Percentiles rank a stretch among this genome's conserved stretches.
Conservation (phyloP, 129 eudicot genomes). For the Saposhnikovia divaricata region DNA sequence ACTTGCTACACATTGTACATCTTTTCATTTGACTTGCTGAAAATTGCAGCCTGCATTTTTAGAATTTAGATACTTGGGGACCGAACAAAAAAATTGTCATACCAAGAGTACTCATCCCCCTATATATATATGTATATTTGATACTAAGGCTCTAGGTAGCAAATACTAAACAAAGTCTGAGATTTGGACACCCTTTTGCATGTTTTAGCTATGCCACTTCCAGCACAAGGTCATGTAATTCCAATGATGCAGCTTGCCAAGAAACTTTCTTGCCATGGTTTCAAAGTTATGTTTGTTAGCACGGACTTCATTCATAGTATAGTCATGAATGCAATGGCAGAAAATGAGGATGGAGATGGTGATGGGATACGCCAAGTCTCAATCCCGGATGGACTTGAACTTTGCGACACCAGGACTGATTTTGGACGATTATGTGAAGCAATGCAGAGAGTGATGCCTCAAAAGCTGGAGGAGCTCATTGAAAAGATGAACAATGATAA, state of each 20-base stretch:
- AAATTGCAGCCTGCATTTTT: not conserved
- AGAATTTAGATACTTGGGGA: not conserved
- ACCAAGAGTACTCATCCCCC: not conserved
- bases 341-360: not conserved
- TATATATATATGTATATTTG: not conserved
- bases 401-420: slow-evolving; percentile 47
- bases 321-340: slow-evolving; percentile 22
- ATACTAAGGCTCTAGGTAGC: not conserved
- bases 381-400: slow-evolving; percentile 52
- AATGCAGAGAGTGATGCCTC: slow-evolving; percentile 23
- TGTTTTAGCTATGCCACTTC: slow-evolving; percentile 13
- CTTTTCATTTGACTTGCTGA: not conserved
- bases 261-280: slow-evolving; percentile 23
- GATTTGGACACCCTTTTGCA: not conserved
- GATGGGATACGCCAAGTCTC: slow-evolving; percentile 27
- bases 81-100: not conserved
- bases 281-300: slow-evolving; percentile 39
- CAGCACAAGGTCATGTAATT: slow-evolving; percentile 73
- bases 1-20: not conserved
- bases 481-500: slow-evolving; percentile 22
- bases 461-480: slow-evolving; percentile 30
- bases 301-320: slow-evolving; percentile 6
- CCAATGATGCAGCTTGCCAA: slow-evolving; percentile 38
- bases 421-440: slow-evolving; percentile 19
- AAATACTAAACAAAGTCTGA: not conserved